Conservation (phyloP, 176 grass and related monocot species). For the Ensete glaucum region DNA sequence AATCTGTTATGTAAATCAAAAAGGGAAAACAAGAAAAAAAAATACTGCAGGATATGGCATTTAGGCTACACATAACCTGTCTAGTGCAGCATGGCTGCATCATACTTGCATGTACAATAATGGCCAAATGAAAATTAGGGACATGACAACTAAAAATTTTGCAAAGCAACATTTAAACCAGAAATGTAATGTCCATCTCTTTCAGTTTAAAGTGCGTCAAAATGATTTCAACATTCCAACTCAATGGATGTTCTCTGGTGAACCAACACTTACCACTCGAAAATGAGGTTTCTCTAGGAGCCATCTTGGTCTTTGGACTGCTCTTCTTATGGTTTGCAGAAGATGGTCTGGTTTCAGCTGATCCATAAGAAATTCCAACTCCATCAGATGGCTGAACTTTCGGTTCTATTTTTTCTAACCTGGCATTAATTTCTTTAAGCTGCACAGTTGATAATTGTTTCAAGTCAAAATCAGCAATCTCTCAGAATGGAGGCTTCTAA, state of each 20-base stretch:
- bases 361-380: constrained; percentile 29
- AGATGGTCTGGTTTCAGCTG: constrained; percentile 52
- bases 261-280: constrained; percentile 45
- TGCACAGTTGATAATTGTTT: constrained; percentile 19
- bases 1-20: too few relatives aligned
- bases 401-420: constrained; percentile 68
- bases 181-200: too few relatives aligned
- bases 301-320: constrained; percentile 61
- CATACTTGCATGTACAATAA: too few relatives aligned
- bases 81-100: too few relatives aligned
- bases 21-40: too few relatives aligned
- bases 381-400: constrained; percentile 61
- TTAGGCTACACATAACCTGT: too few relatives aligned
- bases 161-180: too few relatives aligned
- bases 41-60: too few relatives aligned
- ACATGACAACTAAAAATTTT: too few relatives aligned
- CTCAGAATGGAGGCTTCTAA: background rate
- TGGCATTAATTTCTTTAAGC: constrained; percentile 97
- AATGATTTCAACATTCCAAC: background rate
- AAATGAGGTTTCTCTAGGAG: constrained; percentile 59
- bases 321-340: constrained; percentile 74
- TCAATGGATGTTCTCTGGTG: background rate
- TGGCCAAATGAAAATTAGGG: too few relatives aligned
- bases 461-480: background rate
- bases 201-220: too few relatives aligned